These are phyloP conservation scores for Volvariella volvacea DNA, from an alignment of 1,284 basidiomycete genomes.

Conservation along the genomic window DNA sequence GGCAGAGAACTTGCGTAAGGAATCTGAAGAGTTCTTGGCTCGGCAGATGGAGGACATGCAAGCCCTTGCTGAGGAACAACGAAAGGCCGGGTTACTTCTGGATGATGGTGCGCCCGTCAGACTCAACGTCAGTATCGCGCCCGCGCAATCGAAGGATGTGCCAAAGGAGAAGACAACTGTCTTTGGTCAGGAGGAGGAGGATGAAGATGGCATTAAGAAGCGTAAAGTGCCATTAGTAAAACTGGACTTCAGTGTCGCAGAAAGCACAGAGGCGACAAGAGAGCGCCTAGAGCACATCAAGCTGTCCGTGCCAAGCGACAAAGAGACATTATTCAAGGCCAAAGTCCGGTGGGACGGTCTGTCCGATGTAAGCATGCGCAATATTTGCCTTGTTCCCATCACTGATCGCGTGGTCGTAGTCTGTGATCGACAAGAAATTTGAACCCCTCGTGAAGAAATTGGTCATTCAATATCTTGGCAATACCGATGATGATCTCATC, in stretches of 20 bases:
- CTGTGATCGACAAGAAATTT: conserved; percentile 73
- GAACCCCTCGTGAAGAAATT: conserved; percentile 72
- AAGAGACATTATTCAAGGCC: conserved; percentile 68
- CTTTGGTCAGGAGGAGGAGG: conserved; percentile 75
- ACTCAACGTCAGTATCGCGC: conserved; percentile 65
- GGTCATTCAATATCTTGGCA: conserved; percentile 81
- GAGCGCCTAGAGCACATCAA: conserved; percentile 75
- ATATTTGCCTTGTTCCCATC: not conserved
- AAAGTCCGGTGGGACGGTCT: conserved; percentile 85
- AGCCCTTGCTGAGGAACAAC: conserved; percentile 78
- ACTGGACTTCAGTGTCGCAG: conserved; percentile 78
- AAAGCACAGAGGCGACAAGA: conserved; percentile 67
- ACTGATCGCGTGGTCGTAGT: conserved; percentile 33
- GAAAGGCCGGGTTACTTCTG: conserved; percentile 81
- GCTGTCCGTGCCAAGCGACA: conserved; percentile 62
- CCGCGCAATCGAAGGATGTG: conserved; percentile 36
- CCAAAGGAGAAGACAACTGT: conserved; percentile 52
- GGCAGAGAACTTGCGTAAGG: conserved; percentile 73
- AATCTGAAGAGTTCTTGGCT: conserved; percentile 84
- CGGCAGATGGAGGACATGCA: conserved; percentile 90
- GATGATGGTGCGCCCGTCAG: conserved; percentile 87
- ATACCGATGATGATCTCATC: conserved; percentile 82
- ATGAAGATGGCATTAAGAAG: conserved; percentile 74
- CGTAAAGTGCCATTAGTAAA: conserved; percentile 78
- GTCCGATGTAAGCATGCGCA: conserved; percentile 55